Evolutionary conservation across 805 yeast species (phyloP).

Genomic region (Candida koratica): DNA sequence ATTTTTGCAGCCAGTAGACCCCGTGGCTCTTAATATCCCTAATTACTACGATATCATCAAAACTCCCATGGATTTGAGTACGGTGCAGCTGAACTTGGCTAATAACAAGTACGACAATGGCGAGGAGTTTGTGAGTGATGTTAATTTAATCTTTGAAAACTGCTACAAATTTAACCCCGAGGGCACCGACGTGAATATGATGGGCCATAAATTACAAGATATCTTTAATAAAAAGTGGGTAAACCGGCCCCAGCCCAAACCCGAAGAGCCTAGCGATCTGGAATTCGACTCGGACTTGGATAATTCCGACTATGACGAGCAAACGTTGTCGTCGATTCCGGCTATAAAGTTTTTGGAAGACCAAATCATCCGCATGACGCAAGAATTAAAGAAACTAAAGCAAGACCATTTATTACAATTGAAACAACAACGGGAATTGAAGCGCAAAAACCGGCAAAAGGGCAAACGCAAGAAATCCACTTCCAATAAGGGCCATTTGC

Average conservation of each 20-base stretch:
- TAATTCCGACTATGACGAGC: slow-evolving; percentile 54
- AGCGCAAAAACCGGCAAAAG: slow-evolving; percentile 34
- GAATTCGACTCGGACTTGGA: slow-evolving; percentile 51
- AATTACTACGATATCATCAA: slow-evolving; percentile 81
- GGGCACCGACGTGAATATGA: slow-evolving; percentile 91
- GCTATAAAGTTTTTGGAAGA: slow-evolving; percentile 87
- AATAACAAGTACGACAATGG: slow-evolving; percentile 87
- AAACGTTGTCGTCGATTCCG: slow-evolving; percentile 66
- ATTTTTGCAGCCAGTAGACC: slow-evolving; percentile 90
- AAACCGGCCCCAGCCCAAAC: slow-evolving; percentile 58
- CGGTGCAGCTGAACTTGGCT: slow-evolving; percentile 72
- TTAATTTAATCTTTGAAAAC: slow-evolving; percentile 78
- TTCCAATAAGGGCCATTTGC: slow-evolving; percentile 9
- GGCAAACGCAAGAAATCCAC: slow-evolving; percentile 8
- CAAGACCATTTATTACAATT: slow-evolving; percentile 67
- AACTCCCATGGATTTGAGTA: slow-evolving; percentile 92
- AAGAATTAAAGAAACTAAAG: slow-evolving; percentile 78
- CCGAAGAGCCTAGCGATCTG: slow-evolving; percentile 39
- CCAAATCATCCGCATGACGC: slow-evolving; percentile 80
- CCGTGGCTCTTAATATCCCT: slow-evolving; percentile 90
- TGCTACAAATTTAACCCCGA: slow-evolving; percentile 93
- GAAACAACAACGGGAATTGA: slow-evolving; percentile 58
- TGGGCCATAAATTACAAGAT: slow-evolving; percentile 90
- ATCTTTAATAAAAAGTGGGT: slow-evolving; percentile 86
- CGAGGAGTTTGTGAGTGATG: slow-evolving; percentile 81